Percentiles rank a stretch among this genome's conserved stretches.
Evolutionary conservation across 1,284 basidiomycete genomes (phyloP).

Genomic region (Pulchroboletus neoregius): DNA sequence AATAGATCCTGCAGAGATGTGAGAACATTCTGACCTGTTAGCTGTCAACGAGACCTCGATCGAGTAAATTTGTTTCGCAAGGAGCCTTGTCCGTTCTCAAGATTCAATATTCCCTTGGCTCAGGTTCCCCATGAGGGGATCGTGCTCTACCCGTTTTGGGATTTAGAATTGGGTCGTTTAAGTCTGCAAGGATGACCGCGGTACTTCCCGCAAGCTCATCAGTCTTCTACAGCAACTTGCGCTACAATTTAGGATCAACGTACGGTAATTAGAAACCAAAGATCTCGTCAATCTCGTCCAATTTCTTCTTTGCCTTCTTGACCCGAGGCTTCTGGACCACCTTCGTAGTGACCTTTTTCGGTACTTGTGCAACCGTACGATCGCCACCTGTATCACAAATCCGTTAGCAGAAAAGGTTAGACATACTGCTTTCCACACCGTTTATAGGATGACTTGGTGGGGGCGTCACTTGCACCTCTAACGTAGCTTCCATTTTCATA

Average conservation of each 20-base stretch:
- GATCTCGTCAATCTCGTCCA: slow-evolving; percentile 33
- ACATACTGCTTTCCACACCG: slow-evolving; percentile 6
- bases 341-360: slow-evolving; percentile 2
- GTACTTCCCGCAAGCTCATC: not conserved
- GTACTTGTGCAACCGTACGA: not conserved
- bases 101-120: too few species aligned
- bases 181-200: not conserved
- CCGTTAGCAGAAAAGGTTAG: slow-evolving; percentile 6
- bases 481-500: not conserved
- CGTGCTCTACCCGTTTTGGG: too few species aligned
- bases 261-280: slow-evolving; percentile 26
- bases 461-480: slow-evolving; percentile 1
- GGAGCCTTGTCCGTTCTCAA: too few species aligned
- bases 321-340: slow-evolving; percentile 5
- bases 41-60: too few species aligned
- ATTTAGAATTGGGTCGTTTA: too few species aligned
- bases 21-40: too few species aligned
- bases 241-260: not conserved
- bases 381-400: slow-evolving; percentile 5
- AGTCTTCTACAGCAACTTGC: not conserved
- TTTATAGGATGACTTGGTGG: not conserved
- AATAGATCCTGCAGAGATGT: too few species aligned
- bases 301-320: slow-evolving; percentile 29
- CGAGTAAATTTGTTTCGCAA: too few species aligned
- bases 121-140: too few species aligned